Base-by-base conservation (phyloP, 208 protist genomes). In the Leishmania tropica region DNA sequence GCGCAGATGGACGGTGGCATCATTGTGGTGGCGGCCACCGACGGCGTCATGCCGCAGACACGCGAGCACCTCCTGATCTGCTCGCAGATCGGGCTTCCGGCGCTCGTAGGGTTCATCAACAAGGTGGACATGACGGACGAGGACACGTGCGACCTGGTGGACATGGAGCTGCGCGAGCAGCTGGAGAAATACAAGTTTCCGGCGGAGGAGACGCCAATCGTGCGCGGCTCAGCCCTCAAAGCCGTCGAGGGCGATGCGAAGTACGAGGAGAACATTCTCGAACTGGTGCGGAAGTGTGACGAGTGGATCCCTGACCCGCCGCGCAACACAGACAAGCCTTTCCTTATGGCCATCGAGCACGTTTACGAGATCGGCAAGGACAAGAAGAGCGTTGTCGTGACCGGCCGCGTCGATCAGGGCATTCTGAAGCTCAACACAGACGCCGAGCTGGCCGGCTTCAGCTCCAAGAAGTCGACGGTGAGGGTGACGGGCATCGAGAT, bases 1-100 rank as follows among this genome's bases (percentile, higher is more conserved):
- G 98, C 99, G 56, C 99, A 99, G 89, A 98, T 98, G 95, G 95
- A 98, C 81, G 95, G 94, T 70, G 93, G 93, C 53, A 98, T 98
- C 79, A 92, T 98, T 75, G 95, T 98, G 67, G 95, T 98, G 74
- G 92, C 95, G 1, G 95, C 96, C 53, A 98, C 96, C 70, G 98
- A 99, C 81, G 97, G 98, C 73, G 98, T 98, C 68, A 99, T 99
- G 99, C 99, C 99, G 47, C 99, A 99, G 91, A 99, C 99, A n/a
- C 93, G 98, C 68, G 99, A 99, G 90, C 99, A 99, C 85, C 88
- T 99, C 42, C 97, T 99, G 45, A 98, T 99, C 48, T 98, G 99
- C 79, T 97, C 95, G 40, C 99, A 99, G 90, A 98, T 99, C 84
- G 99, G 99, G 73, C 94, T 99, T 58, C 95, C 98, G 47, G 84